A percentile compares a stretch with the other conserved stretches of the same genome.
Evolutionary conservation across 306 rosid genomes (phyloP).

Genomic region (Ormosia semicastrata): DNA sequence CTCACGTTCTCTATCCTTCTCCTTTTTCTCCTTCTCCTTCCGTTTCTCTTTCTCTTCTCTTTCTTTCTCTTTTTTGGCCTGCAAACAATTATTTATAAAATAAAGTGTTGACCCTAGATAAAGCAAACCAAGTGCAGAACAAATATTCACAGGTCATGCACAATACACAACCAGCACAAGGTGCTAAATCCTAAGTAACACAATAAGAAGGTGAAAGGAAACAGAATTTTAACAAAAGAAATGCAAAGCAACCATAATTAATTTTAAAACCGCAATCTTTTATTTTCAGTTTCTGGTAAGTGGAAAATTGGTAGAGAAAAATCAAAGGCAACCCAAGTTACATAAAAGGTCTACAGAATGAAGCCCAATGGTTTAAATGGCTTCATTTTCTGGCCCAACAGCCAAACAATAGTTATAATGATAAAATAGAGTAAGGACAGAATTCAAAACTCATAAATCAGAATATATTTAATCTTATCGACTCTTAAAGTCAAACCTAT

Average conservation of each 20-base stretch:
- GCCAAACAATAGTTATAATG: neutral
- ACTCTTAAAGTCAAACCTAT: neutral
- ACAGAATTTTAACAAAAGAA: neutral
- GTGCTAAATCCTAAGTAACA: neutral
- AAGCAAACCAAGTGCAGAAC: neutral
- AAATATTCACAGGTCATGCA: neutral
- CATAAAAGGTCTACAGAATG: neutral
- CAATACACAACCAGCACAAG: neutral
- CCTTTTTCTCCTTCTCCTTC: conserved; percentile 57
- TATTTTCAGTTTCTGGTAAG: neutral
- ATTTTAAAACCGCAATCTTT: neutral
- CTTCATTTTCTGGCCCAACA: neutral
- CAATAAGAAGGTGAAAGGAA: neutral
- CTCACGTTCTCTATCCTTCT: conserved; percentile 88
- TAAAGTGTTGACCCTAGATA: conserved; percentile 5
- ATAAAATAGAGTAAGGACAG: neutral
- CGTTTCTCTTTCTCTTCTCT: conserved; percentile 82
- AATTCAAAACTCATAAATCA: neutral
- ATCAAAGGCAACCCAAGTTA: neutral
- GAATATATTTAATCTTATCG: neutral
- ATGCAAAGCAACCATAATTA: neutral
- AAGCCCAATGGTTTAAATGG: neutral
- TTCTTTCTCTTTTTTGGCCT: conserved; percentile 87
- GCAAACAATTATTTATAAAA: conserved; percentile 31
- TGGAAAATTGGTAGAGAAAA: neutral